A percentile compares a stretch with the other conserved stretches of the same genome.
These are phyloP conservation scores for Boletellus ananas DNA, from an alignment of 768 basidiomycete species.

Conservation along the genomic window DNA sequence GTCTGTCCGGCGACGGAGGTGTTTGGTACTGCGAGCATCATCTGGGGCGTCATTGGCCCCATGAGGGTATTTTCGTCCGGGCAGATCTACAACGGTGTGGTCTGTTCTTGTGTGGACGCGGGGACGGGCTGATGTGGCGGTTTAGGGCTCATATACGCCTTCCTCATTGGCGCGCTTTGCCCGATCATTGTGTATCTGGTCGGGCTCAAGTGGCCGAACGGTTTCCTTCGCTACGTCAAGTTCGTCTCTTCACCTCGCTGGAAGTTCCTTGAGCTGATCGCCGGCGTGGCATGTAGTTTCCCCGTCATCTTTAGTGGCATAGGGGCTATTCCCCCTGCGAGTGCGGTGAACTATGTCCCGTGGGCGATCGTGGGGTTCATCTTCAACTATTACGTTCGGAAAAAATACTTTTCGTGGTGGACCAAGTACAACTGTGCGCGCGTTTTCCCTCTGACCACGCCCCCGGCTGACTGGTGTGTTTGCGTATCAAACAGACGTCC, in stretches of 20 bases:
- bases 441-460: not conserved
- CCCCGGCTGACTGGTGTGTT: conserved; percentile 14
- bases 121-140: not conserved
- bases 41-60: conserved; percentile 84
- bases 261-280: not conserved
- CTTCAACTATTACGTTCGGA: conserved; percentile 59
- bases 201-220: conserved; percentile 57
- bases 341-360: conserved; percentile 61
- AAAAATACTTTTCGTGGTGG: conserved; percentile 66
- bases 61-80: conserved; percentile 64
- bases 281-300: conserved; percentile 30
- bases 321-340: conserved; percentile 61
- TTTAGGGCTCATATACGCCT: conserved; percentile 59
- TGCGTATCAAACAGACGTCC: conserved; percentile 38
- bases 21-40: conserved; percentile 75
- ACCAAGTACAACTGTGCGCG: conserved; percentile 46
- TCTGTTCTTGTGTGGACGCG: not conserved
- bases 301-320: conserved; percentile 55
- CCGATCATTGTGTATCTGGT: conserved; percentile 56
- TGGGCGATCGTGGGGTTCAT: conserved; percentile 65
- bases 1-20: conserved; percentile 68
- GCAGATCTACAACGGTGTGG: conserved; percentile 50
- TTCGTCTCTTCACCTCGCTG: conserved; percentile 29
- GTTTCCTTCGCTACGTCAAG: conserved; percentile 61
- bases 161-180: conserved; percentile 67